Evolutionary conservation across 108 stramenopile genomes (phyloP), one percentile per base, ranked within the genome.

Genomic region (Cyclotella sp.): DNA sequence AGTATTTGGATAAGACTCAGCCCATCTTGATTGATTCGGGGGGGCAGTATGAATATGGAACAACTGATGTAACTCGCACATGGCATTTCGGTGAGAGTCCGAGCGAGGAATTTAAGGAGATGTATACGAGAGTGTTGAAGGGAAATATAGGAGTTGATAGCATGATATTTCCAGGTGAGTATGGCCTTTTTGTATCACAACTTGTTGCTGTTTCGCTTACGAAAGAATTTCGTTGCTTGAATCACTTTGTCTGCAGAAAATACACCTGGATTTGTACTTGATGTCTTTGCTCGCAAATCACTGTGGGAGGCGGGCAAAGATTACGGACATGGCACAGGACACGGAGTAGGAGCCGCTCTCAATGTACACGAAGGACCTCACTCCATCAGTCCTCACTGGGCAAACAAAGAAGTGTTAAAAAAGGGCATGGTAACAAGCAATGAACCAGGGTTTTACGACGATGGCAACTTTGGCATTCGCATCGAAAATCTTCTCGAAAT

Each of bases 351-450:
- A 10, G 95, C 97, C 9, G 93, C 84, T 27, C 83, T 99, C 57
- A 98, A 98, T 70, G 99, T 99, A 2, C 99, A 99, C 68, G 99
- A 99, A 68, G 98, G 97, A 14, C 99, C 99, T 15, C 90, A 86
- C 49, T 64, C 72, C 39, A 95, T 96, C 57, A 85, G 85, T 65
- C 88, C 89, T 26, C 83, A 89, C 29, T 94, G 78, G 70, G 60
- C 81, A n/a, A 91, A 94, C 73, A 75, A 83, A 63, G 88, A 93
- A 72, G 84, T 82, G 29, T 63, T 98, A 73, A 89, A 93, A 79
- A 83, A 89, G 19, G 98, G 98, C n/a, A 99, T 99, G 99, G 94
- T 96, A 16, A 84, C 97, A 10, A 90, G 88, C 45, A 98, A 98
- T 75, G 99, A 99, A 68, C 99, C 99, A 9, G 99, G 99, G n/a